phyloP scores from a whole-genome alignment of 208 protist genomes.

The Wallacemonas collosoma region DNA sequence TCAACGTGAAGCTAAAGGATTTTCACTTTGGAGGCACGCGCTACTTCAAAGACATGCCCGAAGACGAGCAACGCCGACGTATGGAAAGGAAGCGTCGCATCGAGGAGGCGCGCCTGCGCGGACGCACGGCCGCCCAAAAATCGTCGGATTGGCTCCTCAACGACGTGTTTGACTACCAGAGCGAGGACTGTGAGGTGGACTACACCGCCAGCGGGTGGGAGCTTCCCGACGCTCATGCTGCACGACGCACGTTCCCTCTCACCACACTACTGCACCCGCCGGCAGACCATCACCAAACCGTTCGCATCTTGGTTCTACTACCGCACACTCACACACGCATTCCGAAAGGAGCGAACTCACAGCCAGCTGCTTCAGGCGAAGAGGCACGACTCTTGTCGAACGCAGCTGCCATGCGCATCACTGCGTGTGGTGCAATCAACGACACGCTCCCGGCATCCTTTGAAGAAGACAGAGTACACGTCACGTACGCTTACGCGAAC shows the following conservation, averaged over 20 bases:
- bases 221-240: slow-evolving; percentile 50
- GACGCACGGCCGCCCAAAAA: neutral
- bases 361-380: slow-evolving; percentile 14
- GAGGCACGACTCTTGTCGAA: slow-evolving; percentile 37
- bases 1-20: slow-evolving; percentile 93
- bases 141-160: slow-evolving; percentile 65
- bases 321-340: slow-evolving; percentile 1
- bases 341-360: neutral
- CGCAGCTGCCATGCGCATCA: slow-evolving; percentile 27
- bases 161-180: slow-evolving; percentile 91
- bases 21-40: slow-evolving; percentile 90
- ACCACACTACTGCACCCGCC: slow-evolving; percentile 2
- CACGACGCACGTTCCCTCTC: neutral
- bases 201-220: slow-evolving; percentile 53
- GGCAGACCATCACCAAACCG: neutral
- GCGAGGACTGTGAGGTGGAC: slow-evolving; percentile 68
- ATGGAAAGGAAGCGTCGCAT: slow-evolving; percentile 53
- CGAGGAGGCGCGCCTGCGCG: slow-evolving; percentile 65
- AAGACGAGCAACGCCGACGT: slow-evolving; percentile 65
- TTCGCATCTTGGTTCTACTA: slow-evolving; percentile 45
- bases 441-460: neutral
- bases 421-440: neutral
- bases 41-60: slow-evolving; percentile 90
- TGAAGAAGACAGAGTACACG: neutral
- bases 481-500: slow-evolving; percentile 11